Evolutionary conservation across 2,329 filamentous ascomycete genomes (phyloP).

Genomic region (Xylariomycetidae sp.): DNA sequence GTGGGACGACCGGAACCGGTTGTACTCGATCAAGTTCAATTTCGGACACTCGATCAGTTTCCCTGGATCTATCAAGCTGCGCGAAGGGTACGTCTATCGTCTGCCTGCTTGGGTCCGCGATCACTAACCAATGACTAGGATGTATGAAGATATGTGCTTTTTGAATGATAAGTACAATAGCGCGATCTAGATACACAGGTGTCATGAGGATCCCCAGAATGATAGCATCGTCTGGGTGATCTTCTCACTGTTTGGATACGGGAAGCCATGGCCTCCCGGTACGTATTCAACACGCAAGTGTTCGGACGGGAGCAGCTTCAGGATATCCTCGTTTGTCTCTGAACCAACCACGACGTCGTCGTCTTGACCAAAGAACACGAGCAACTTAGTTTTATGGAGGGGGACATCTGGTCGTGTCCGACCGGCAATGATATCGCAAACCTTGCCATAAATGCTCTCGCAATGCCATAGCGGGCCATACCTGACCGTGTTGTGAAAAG

Average conservation of each 20-base stretch:
- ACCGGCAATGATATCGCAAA: constrained; percentile 17
- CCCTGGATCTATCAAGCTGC: no score
- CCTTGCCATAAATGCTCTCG: constrained; percentile 13
- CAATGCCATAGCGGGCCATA: constrained; percentile 12
- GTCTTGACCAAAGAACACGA: constrained; percentile 17
- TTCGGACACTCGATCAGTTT: no score
- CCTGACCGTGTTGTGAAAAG: constrained; percentile 17
- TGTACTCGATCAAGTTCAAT: no score
- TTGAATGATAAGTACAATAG: no score
- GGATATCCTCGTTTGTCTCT: constrained; percentile 18
- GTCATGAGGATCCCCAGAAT: constrained; percentile 14
- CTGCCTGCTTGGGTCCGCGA: no score
- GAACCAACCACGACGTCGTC: constrained; percentile 15
- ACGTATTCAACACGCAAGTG: constrained; percentile 17
- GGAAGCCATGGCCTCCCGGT: constrained; percentile 18
- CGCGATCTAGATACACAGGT: no score
- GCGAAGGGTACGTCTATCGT: no score
- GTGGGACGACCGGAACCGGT: no score
- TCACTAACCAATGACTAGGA: no score
- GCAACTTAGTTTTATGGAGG: constrained; percentile 15
- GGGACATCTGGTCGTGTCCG: constrained; percentile 10
- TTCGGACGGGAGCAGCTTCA: constrained; percentile 14
- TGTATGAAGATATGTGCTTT: no score
- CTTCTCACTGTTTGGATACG: constrained; percentile 17
- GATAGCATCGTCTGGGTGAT: constrained; percentile 14